These are phyloP conservation scores for Tremellales sp. DNA, from an alignment of 1,284 basidiomycete genomes.

Conservation along the genomic window DNA sequence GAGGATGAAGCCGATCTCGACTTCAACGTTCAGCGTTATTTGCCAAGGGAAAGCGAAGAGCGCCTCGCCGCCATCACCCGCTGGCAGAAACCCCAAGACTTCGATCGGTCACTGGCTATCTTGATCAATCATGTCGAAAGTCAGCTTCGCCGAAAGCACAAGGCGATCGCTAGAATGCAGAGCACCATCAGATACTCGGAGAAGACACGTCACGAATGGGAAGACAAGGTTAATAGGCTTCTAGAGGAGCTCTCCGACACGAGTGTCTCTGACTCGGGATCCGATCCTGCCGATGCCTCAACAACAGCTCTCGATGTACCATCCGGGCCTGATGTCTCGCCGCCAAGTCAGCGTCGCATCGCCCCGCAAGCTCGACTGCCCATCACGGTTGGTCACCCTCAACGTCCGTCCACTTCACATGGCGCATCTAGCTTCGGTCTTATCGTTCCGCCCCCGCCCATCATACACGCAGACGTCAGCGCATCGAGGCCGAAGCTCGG, in stretches of 20 bases:
- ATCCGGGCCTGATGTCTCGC: conserved; percentile 21
- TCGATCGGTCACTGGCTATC: conserved; percentile 76
- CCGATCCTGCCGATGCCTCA: conserved; percentile 14
- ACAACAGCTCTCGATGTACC: conserved; percentile 4
- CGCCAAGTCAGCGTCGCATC: conserved; percentile 36
- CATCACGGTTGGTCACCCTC: conserved; percentile 42
- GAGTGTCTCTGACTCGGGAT: conserved; percentile 37
- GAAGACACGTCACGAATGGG: conserved; percentile 96
- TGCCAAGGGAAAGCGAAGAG: conserved; percentile 79
- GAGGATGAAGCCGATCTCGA: conserved; percentile 87
- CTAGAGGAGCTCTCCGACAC: conserved; percentile 61
- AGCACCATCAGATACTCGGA: conserved; percentile 97
- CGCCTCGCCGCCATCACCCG: conserved; percentile 73
- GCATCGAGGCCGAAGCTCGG: background rate
- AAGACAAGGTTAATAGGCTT: conserved; percentile 70
- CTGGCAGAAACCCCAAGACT: conserved; percentile 78
- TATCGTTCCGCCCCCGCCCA: background rate
- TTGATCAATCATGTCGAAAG: conserved; percentile 81
- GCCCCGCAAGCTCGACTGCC: conserved; percentile 41
- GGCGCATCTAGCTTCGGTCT: conserved; percentile 9
- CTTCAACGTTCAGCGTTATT: conserved; percentile 83
- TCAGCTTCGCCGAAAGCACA: conserved; percentile 87
- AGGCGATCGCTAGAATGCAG: conserved; percentile 92
- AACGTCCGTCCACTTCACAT: conserved; percentile 19
- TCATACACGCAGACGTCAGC: background rate